A percentile compares a stretch with the other conserved stretches of the same genome.
Evolutionary conservation across 495 filamentous ascomycete genomes (phyloP).

Genomic region (Neurospora sp.): DNA sequence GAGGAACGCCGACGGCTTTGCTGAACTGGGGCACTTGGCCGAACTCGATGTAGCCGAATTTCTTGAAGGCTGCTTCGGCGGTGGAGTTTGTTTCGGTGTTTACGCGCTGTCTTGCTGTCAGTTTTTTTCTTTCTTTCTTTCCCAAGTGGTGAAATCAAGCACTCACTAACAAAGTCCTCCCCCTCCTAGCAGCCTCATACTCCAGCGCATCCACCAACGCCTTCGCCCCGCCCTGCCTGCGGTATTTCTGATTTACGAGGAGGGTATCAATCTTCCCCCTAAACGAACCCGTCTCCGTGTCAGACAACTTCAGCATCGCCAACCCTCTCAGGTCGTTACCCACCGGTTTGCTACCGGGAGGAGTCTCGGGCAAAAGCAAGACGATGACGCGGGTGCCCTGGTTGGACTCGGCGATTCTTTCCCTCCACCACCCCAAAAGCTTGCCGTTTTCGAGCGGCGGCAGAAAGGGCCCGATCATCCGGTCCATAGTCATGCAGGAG

Average conservation of each 20-base stretch:
- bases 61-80: conserved; percentile 25
- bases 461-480: conserved; percentile 29
- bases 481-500: conserved; percentile 27
- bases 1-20: conserved; percentile 8
- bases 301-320: conserved; percentile 26
- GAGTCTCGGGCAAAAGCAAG: conserved; percentile 19
- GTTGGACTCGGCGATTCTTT: conserved; percentile 24
- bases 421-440: conserved; percentile 30
- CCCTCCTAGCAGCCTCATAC: conserved; percentile 24
- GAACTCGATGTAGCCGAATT: conserved; percentile 26
- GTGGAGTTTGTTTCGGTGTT: conserved; percentile 26
- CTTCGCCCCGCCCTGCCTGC: conserved; percentile 22
- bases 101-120: conserved; percentile 13
- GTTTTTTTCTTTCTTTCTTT: neutral
- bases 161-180: conserved; percentile 27
- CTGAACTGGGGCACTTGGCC: conserved; percentile 29
- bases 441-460: conserved; percentile 29
- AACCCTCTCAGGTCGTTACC: conserved; percentile 27
- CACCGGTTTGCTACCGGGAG: conserved; percentile 13
- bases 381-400: conserved; percentile 24
- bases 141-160: no score
- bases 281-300: conserved; percentile 27
- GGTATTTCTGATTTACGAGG: conserved; percentile 21
- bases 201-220: conserved; percentile 26
- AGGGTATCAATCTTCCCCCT: conserved; percentile 30